phyloP scores from a whole-genome alignment of 345 rosid species.

The Isatis tinctoria region DNA sequence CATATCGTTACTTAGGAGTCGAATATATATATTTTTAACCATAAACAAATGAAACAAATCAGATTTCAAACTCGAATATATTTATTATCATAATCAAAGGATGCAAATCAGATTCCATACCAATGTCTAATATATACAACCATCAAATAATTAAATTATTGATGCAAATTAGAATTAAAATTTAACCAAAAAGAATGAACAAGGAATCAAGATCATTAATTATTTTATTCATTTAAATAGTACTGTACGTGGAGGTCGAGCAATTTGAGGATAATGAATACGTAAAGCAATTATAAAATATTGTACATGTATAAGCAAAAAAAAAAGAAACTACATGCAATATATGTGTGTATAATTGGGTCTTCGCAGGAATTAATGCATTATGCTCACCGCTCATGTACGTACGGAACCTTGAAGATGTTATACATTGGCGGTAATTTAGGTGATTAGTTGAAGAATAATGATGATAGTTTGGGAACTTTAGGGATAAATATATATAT shows the following conservation, averaged over 20 bases:
- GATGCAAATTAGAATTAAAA: neutral
- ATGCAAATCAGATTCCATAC: neutral
- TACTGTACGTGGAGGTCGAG: too few species aligned
- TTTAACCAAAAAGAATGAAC: too few species aligned
- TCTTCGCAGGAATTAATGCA: neutral
- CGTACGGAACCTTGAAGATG: neutral
- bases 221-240: too few species aligned
- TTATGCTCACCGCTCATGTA: conserved; percentile 3
- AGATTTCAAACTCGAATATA: too few species aligned
- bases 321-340: neutral
- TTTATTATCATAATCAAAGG: too few species aligned
- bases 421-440: neutral
- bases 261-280: too few species aligned
- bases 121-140: neutral
- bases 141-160: neutral
- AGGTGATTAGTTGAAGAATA: conserved; percentile 16
- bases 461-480: conserved; percentile 15
- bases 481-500: conserved; percentile 4
- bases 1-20: too few species aligned
- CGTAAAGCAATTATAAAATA: too few species aligned
- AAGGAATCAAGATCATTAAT: too few species aligned
- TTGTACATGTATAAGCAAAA: neutral
- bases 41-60: too few species aligned
- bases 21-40: too few species aligned
- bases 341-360: neutral